A percentile compares a stretch with the other conserved stretches of the same genome.
phyloP scores from a whole-genome alignment of 2,329 filamentous ascomycete genomes.

The Bipolaris victoriae region DNA sequence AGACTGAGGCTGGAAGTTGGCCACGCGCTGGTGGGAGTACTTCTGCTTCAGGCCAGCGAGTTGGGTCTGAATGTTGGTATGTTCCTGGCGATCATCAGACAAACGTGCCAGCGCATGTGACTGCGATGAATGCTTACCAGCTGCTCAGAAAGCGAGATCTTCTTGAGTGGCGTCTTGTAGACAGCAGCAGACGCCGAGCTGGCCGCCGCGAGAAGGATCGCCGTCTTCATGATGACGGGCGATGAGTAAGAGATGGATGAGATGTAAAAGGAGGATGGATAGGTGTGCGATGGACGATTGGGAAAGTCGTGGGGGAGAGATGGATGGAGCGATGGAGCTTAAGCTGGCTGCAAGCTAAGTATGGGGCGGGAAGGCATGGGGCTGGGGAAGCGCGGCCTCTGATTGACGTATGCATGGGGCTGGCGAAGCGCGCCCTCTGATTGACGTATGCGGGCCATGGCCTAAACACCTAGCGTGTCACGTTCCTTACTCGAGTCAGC shows the following conservation, averaged over 20 bases:
- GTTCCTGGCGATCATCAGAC: slow-evolving; percentile 60
- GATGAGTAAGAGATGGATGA: slow-evolving; percentile 7
- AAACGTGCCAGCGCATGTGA: slow-evolving; percentile 8
- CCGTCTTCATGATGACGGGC: slow-evolving; percentile 75
- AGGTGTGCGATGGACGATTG: slow-evolving; percentile 15
- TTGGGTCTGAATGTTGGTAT: slow-evolving; percentile 80
- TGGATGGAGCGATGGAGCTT: slow-evolving; percentile 18
- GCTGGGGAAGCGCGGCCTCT: slow-evolving; percentile 14
- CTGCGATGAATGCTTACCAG: slow-evolving; percentile 67
- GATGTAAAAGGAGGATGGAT: slow-evolving; percentile 12
- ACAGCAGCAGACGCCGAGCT: slow-evolving; percentile 83
- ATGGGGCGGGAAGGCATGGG: slow-evolving; percentile 13
- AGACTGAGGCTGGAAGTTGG: slow-evolving; percentile 72
- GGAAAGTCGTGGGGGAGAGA: slow-evolving; percentile 12
- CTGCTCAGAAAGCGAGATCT: slow-evolving; percentile 90
- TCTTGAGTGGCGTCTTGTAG: slow-evolving; percentile 98
- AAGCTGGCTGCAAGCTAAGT: slow-evolving; percentile 16
- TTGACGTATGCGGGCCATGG: slow-evolving; percentile 17
- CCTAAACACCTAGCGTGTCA: slow-evolving; percentile 18
- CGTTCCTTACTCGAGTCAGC: slow-evolving; percentile 12
- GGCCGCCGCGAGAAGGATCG: slow-evolving; percentile 77
- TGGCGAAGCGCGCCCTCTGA: slow-evolving; percentile 13
- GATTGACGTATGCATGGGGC: slow-evolving; percentile 16
- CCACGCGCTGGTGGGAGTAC: slow-evolving; percentile 70
- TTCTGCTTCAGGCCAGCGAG: slow-evolving; percentile 87